These are phyloP conservation scores for Solanum chiquidenum DNA, from an alignment of 257 asterid genomes.

Conservation along the genomic window DNA sequence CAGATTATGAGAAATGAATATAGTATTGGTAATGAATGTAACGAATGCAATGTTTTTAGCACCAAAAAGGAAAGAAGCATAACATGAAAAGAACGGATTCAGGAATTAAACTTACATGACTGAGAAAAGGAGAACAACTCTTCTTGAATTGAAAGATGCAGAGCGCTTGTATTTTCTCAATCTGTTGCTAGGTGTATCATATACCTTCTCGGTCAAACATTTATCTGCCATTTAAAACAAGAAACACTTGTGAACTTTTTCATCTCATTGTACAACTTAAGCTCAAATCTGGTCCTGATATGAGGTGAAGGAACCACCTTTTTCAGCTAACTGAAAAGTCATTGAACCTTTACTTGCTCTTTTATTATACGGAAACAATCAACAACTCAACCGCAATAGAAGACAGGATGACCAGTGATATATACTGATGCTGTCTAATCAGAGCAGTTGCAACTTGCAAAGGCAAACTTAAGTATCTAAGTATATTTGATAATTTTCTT, in stretches of 20 bases:
- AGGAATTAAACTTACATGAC: constrained; percentile 49
- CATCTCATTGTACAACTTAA: neutral
- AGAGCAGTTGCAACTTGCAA: neutral
- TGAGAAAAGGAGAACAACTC: constrained; percentile 80
- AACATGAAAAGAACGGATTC: neutral
- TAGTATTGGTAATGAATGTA: neutral
- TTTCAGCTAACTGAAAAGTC: neutral
- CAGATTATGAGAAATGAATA: neutral
- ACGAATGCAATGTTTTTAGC: neutral
- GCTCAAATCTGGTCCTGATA: neutral
- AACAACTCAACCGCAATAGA: neutral
- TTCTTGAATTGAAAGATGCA: constrained; percentile 82
- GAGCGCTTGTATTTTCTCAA: constrained; percentile 86
- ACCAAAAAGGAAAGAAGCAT: neutral
- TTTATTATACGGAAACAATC: neutral
- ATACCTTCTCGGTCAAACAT: constrained; percentile 36
- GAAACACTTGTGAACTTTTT: constrained; percentile 4
- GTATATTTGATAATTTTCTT: neutral
- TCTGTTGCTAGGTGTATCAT: constrained; percentile 46
- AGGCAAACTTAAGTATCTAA: neutral
- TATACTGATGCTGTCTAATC: neutral
- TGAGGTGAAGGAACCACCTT: neutral
- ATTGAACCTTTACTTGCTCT: neutral
- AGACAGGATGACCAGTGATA: neutral
- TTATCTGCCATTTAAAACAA: constrained; percentile 28